Conservation (phyloP, 129 eudicot species). For the Oenanthe sinensis region DNA sequence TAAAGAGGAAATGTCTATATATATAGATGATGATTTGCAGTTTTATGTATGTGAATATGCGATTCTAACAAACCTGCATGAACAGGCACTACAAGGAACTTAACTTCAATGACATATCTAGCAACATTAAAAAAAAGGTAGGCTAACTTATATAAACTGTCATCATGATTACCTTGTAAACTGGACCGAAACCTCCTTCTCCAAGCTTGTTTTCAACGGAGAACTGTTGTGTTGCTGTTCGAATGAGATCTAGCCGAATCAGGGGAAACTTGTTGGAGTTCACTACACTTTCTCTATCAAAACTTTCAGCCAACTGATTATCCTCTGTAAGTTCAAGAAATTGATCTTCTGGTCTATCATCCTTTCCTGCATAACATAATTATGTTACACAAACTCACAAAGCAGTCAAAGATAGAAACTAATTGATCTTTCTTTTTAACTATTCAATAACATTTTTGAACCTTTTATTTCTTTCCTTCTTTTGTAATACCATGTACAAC, state of each 20-base stretch:
- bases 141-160: too few species aligned
- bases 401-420: not conserved
- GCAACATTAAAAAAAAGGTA: too few species aligned
- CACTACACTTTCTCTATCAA: not conserved
- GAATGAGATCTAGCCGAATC: not conserved
- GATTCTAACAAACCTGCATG: too few species aligned
- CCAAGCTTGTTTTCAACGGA: slow-evolving; percentile 6
- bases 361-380: not conserved
- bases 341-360: not conserved
- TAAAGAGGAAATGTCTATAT: not conserved
- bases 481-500: not conserved
- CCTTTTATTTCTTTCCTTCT: not conserved
- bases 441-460: not conserved
- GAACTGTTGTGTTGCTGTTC: slow-evolving; percentile 5
- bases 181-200: slow-evolving; percentile 14
- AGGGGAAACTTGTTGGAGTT: not conserved
- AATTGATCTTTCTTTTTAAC: not conserved
- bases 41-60: too few species aligned
- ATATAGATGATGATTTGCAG: too few species aligned
- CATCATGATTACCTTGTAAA: too few species aligned
- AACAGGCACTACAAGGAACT: too few species aligned
- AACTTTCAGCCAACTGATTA: not conserved
- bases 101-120: too few species aligned
- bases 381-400: not conserved
- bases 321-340: not conserved